Evolutionary conservation across 208 protist species (phyloP).

Genomic region (Acanthamoeba triangularis): DNA sequence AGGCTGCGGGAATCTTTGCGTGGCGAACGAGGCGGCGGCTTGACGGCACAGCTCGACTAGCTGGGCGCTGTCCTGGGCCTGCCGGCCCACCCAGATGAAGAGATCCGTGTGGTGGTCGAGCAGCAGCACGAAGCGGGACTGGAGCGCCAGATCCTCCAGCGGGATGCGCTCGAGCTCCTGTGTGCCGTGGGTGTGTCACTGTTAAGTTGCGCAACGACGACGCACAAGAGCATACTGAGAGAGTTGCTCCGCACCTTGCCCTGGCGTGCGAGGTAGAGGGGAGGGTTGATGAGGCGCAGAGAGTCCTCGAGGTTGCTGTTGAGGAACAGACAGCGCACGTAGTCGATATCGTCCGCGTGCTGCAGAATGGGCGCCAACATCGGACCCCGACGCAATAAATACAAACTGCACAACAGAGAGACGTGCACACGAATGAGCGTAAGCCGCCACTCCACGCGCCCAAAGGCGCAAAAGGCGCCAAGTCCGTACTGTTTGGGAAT

Average conservation of each 20-base stretch:
- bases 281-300: conserved; percentile 67
- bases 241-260: neutral
- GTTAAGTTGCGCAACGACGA: neutral
- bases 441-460: too few species aligned
- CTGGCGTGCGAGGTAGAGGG: neutral
- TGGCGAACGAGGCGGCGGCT: neutral
- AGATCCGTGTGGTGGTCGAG: conserved; percentile 61
- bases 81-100: conserved; percentile 49
- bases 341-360: conserved; percentile 72
- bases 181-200: neutral
- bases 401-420: conserved; percentile 23
- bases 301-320: conserved; percentile 41
- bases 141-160: conserved; percentile 40
- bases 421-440: neutral
- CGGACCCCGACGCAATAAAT: conserved; percentile 47
- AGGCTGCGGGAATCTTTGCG: neutral
- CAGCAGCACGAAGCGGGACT: conserved; percentile 43
- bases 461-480: neutral
- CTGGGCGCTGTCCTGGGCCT: conserved; percentile 8
- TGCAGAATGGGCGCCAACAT: conserved; percentile 73
- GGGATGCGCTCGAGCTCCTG: conserved; percentile 14
- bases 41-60: neutral
- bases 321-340: conserved; percentile 57
- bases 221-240: neutral
- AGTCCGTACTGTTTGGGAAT: conserved; percentile 13